A percentile compares a stretch with the other conserved stretches of the same genome.
phyloP scores from a whole-genome alignment of 1,139 yeast species.

The Yamadazyma triangularis region DNA sequence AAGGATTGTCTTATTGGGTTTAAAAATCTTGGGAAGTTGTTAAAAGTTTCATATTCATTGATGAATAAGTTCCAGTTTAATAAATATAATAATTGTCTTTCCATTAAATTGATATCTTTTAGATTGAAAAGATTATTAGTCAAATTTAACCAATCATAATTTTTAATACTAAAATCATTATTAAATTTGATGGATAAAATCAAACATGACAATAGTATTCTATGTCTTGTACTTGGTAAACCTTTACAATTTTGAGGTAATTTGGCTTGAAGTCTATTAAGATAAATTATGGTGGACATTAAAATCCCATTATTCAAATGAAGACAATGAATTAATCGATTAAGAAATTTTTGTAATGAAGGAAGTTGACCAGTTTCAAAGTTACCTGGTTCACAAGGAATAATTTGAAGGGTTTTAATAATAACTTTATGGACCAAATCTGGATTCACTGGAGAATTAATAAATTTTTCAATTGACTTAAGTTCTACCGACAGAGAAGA shows the following conservation, averaged over 20 bases:
- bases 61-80: conserved; percentile 69
- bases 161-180: conserved; percentile 74
- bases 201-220: conserved; percentile 69
- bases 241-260: conserved; percentile 73
- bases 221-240: conserved; percentile 71
- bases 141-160: conserved; percentile 72
- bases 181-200: conserved; percentile 69
- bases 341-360: conserved; percentile 69
- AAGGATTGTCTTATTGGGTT: conserved; percentile 62
- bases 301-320: conserved; percentile 75
- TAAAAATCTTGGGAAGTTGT: conserved; percentile 46
- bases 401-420: conserved; percentile 56
- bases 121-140: conserved; percentile 67
- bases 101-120: conserved; percentile 75
- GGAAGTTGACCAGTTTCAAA: conserved; percentile 44
- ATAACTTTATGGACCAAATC: conserved; percentile 66
- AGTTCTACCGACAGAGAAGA: conserved; percentile 24
- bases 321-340: conserved; percentile 64
- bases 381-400: conserved; percentile 48
- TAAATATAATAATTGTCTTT: conserved; percentile 64
- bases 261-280: conserved; percentile 54
- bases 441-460: conserved; percentile 56
- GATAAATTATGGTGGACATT: conserved; percentile 65
- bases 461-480: conserved; percentile 52
- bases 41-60: conserved; percentile 48